phyloP scores from a whole-genome alignment of 306 rosid genomes.

The Lupinus albus region DNA sequence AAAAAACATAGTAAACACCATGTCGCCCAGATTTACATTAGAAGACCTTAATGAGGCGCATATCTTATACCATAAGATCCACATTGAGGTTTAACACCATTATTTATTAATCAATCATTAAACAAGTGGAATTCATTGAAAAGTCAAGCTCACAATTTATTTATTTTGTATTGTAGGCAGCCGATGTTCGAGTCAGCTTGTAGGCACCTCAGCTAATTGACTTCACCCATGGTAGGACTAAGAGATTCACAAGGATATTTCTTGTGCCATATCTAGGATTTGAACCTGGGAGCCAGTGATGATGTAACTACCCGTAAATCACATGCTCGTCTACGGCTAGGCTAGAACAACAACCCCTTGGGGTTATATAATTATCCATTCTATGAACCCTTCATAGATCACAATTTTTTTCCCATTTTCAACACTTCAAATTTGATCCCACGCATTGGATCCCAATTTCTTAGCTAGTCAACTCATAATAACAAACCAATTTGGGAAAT shows the following conservation, averaged over 20 bases:
- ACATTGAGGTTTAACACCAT: not conserved
- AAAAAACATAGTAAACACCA: not conserved
- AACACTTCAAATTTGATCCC: not conserved
- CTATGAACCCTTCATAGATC: not conserved
- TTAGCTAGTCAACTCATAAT: not conserved
- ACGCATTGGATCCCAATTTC: not conserved
- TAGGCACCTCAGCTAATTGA: too few relatives aligned
- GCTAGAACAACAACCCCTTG: not conserved
- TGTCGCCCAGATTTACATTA: not conserved
- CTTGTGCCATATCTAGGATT: not conserved
- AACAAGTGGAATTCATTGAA: not conserved
- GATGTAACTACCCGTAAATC: not conserved
- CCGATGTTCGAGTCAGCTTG: not conserved
- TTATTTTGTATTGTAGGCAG: not conserved
- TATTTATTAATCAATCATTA: not conserved
- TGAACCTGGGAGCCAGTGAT: not conserved
- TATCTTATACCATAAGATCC: not conserved
- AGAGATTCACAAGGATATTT: not conserved
- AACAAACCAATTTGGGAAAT: not conserved
- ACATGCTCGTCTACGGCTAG: too few relatives aligned
- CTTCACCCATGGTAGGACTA: not conserved
- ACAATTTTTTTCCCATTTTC: not conserved
- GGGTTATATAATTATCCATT: not conserved
- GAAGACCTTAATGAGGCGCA: conserved; percentile 7
- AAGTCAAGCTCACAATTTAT: not conserved